Base-by-base conservation (phyloP, 1,284 basidiomycete species). In the Cerioporus squamosus region DNA sequence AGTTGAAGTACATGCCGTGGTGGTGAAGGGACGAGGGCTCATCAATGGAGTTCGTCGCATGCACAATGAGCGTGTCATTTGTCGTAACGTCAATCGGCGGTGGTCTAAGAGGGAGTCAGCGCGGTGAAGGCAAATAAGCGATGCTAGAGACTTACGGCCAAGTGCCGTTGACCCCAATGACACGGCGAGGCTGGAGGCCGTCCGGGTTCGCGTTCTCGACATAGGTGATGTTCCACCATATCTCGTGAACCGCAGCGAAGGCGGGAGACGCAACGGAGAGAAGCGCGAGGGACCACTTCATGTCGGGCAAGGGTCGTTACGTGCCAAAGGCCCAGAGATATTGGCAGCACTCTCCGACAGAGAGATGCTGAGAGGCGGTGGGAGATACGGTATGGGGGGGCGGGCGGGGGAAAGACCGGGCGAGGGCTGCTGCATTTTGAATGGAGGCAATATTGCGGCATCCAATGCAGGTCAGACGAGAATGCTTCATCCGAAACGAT, bases 1-100 rank as follows among this genome's bases (percentile, higher is more conserved):
- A 81, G 74, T 95, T 95, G 79, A 97, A 95, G 77, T 87, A 94
- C 90, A 96, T 94, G 64, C 95, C 95, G 77, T 98, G 94, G 67
- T 94, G 88, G 72, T 96, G 94, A 20, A 94, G 76, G 4, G 88
- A 82, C 0, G 85, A 79, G 2, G 84, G 77, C 24, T 77, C 70
- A 47, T 88, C 84, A 49, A 96, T 75, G 1, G 82, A 84, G 74
- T 95, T 96, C 52, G 77, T 77, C 5, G 87, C 84, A 71, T 97
- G 94, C 0, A 97, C 79, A 24, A 89, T 64, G 36, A 96, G 79
- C 0, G 81, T 83, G 72, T 97, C 94, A 22, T 82, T 84, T 15
- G 84, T 82, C 62, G 81, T 81, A n/a, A 94, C 82, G 49, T 87
- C 82, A 60, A 95, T 76, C 0, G 93, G 86, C 5, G 94, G 94